These are phyloP conservation scores for Lecanoromycetidae sp. DNA, from an alignment of 2,329 filamentous ascomycete genomes.

Conservation along the genomic window DNA sequence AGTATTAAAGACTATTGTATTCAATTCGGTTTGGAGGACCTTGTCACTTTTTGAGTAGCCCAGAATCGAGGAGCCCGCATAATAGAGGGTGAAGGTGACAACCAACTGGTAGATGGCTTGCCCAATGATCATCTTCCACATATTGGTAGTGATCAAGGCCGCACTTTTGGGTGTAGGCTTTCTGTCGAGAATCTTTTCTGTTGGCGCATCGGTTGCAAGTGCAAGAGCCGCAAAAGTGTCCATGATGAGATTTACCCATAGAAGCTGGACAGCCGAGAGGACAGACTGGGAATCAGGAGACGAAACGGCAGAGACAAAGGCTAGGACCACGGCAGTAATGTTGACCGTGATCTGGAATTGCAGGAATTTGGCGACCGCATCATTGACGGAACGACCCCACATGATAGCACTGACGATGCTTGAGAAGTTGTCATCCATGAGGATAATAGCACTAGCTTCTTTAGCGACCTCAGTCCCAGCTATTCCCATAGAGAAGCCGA, in stretches of 20 bases:
- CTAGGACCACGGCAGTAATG: constrained; percentile 54
- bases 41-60: constrained; percentile 31
- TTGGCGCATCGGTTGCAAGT: constrained; percentile 22
- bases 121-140: constrained; percentile 57
- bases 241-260: constrained; percentile 62
- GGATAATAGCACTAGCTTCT: constrained; percentile 47
- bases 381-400: constrained; percentile 59
- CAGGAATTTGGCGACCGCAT: constrained; percentile 55
- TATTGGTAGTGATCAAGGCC: constrained; percentile 26
- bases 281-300: constrained; percentile 45
- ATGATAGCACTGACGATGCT: constrained; percentile 55
- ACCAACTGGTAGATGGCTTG: constrained; percentile 49
- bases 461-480: constrained; percentile 49
- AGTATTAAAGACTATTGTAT: constrained; percentile 56
- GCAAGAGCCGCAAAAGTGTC: constrained; percentile 45
- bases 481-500: constrained; percentile 51
- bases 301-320: constrained; percentile 52
- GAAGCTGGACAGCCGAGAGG: constrained; percentile 52
- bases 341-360: constrained; percentile 57
- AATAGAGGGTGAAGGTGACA: constrained; percentile 50
- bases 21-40: constrained; percentile 32
- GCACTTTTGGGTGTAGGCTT: constrained; percentile 18
- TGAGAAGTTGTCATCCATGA: constrained; percentile 42
- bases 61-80: constrained; percentile 46
- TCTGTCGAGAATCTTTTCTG: constrained; percentile 19